A percentile compares a stretch with the other conserved stretches of the same genome.
These are phyloP conservation scores for Biancaea sappan DNA, from an alignment of 306 rosid genomes.

Conservation along the genomic window DNA sequence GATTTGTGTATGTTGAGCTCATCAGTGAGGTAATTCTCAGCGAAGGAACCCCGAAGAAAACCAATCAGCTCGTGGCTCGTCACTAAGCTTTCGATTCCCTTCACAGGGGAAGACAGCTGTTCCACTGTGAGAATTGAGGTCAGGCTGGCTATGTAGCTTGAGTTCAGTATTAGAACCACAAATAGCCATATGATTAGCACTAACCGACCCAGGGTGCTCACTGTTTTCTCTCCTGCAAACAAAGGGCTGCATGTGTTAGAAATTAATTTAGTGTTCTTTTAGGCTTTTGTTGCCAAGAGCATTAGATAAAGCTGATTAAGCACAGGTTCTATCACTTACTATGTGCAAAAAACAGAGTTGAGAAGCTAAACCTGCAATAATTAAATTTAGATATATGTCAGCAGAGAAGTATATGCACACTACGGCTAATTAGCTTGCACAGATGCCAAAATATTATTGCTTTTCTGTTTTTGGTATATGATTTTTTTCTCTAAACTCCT, in stretches of 20 bases:
- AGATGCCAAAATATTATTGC: too few relatives aligned
- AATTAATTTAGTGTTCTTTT: too few relatives aligned
- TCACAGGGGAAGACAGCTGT: slow-evolving; percentile 65
- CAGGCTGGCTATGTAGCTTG: slow-evolving; percentile 81
- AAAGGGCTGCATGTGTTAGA: not conserved
- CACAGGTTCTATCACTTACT: slow-evolving; percentile 49
- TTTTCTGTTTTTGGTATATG: too few relatives aligned
- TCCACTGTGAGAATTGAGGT: slow-evolving; percentile 86
- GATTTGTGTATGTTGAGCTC: slow-evolving; percentile 61
- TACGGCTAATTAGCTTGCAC: too few relatives aligned
- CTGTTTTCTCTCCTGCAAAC: slow-evolving; percentile 65
- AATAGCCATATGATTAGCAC: slow-evolving; percentile 80
- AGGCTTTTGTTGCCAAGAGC: too few relatives aligned
- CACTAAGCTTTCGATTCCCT: slow-evolving; percentile 67
- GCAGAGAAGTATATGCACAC: not conserved
- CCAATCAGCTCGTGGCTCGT: slow-evolving; percentile 59
- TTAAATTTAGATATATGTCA: slow-evolving; percentile 21
- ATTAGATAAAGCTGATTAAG: not conserved
- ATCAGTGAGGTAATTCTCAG: slow-evolving; percentile 53
- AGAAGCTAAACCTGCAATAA: slow-evolving; percentile 65
- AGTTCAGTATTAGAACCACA: slow-evolving; percentile 75
- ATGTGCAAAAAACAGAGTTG: slow-evolving; percentile 74
- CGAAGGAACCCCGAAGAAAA: slow-evolving; percentile 63
- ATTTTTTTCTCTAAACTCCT: too few relatives aligned
- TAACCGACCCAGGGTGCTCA: slow-evolving; percentile 74